These are phyloP conservation scores for Mucor plumbeus DNA, from an alignment of 371 early-diverging fungal species.

Conservation along the genomic window DNA sequence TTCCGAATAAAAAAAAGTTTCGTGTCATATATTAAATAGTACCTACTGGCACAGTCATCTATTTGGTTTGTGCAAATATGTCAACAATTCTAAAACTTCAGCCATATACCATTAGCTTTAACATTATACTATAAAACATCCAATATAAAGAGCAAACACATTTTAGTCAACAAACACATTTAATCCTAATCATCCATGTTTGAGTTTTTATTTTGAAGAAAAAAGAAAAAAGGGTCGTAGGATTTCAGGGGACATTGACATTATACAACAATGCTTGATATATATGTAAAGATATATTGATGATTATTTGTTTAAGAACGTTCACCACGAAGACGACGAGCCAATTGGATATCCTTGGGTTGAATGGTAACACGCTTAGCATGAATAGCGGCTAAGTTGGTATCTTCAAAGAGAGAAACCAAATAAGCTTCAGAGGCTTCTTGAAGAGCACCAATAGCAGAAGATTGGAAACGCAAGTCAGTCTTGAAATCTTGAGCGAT, in stretches of 20 bases:
- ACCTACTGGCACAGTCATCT: too few relatives aligned
- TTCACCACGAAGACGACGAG: constrained; percentile 74
- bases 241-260: too few relatives aligned
- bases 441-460: constrained; percentile 96
- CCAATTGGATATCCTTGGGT: constrained; percentile 93
- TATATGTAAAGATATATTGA: not conserved
- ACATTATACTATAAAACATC: not conserved
- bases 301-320: constrained; percentile 38
- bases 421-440: constrained; percentile 94
- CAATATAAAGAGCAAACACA: not conserved
- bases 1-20: too few relatives aligned
- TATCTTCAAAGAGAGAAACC: constrained; percentile 90
- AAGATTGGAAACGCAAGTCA: constrained; percentile 96
- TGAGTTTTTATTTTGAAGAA: not conserved
- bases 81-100: too few relatives aligned
- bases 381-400: constrained; percentile 93
- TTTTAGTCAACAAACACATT: not conserved
- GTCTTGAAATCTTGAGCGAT: constrained; percentile 96
- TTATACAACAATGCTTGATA: too few relatives aligned
- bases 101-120: too few relatives aligned
- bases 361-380: constrained; percentile 96
- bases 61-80: too few relatives aligned
- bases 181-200: constrained; percentile 1
- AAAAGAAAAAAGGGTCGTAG: too few relatives aligned
- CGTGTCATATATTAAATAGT: too few relatives aligned